These are phyloP conservation scores for Blastobotrys mokoenaii DNA, from an alignment of 805 yeast species.

Conservation along the genomic window DNA sequence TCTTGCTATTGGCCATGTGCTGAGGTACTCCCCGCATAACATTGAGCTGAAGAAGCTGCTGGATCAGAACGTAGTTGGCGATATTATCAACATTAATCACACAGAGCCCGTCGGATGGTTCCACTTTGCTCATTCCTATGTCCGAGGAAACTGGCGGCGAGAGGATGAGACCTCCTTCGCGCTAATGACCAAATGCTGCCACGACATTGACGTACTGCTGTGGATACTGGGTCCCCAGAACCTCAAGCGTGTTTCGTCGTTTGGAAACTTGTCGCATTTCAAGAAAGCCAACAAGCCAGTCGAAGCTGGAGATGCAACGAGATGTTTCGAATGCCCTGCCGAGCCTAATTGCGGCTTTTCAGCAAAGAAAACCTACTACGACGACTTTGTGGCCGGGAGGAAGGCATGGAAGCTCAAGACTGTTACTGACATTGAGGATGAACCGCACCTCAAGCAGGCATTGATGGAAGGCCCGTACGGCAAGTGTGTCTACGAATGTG, in stretches of 20 bases:
- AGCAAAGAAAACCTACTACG: slow-evolving; percentile 17
- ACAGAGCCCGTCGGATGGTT: slow-evolving; percentile 24
- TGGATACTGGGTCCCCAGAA: slow-evolving; percentile 20
- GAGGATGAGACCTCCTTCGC: slow-evolving; percentile 18
- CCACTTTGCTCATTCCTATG: slow-evolving; percentile 24
- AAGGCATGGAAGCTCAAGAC: slow-evolving; percentile 13
- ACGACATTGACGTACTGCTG: slow-evolving; percentile 21
- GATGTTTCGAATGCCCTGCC: slow-evolving; percentile 16
- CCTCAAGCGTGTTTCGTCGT: slow-evolving; percentile 16
- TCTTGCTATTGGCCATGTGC: slow-evolving; percentile 23
- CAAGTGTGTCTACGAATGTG: slow-evolving; percentile 19
- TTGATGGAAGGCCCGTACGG: slow-evolving; percentile 19
- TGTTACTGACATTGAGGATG: slow-evolving; percentile 19
- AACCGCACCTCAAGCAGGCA: slow-evolving; percentile 14
- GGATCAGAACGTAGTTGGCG: slow-evolving; percentile 18
- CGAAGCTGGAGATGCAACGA: slow-evolving; percentile 15
- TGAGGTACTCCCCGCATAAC: slow-evolving; percentile 23
- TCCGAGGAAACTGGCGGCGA: slow-evolving; percentile 23
- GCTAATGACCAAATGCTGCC: slow-evolving; percentile 25
- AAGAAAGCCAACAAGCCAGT: slow-evolving; percentile 19
- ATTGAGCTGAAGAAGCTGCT: slow-evolving; percentile 16
- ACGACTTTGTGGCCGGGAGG: slow-evolving; percentile 13
- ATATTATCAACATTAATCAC: slow-evolving; percentile 20
- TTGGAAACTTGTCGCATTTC: slow-evolving; percentile 19
- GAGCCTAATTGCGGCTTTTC: slow-evolving; percentile 20